Evolutionary conservation across 2,329 filamentous ascomycete genomes (phyloP).

Genomic region (Pseudocercospora vitis): DNA sequence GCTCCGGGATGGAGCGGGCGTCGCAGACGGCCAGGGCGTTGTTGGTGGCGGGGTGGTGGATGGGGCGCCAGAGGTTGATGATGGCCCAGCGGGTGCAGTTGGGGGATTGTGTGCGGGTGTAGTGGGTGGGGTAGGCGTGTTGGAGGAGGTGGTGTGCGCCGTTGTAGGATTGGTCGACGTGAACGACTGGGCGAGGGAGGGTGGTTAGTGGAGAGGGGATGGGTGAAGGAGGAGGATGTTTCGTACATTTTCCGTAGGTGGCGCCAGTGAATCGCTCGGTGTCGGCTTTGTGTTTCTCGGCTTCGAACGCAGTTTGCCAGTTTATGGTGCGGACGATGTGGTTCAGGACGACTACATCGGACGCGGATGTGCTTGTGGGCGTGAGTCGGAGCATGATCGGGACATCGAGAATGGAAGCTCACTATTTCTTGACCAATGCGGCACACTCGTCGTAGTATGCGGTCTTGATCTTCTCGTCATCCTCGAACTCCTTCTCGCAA

Average conservation of each 20-base stretch:
- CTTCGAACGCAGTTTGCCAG: constrained; percentile 1
- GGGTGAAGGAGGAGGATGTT: not conserved
- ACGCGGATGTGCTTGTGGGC: constrained; percentile 21
- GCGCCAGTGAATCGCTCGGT: not conserved
- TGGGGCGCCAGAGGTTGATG: constrained; percentile 49
- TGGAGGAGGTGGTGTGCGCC: constrained; percentile 30
- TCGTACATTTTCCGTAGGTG: not conserved
- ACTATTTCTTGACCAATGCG: constrained; percentile 38
- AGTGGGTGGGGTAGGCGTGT: not conserved
- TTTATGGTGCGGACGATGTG: constrained; percentile 14
- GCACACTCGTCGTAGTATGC: constrained; percentile 40
- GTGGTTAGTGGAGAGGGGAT: not conserved
- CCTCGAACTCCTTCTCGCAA: constrained; percentile 39
- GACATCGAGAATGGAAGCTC: too few relatives aligned
- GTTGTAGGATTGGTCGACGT: constrained; percentile 58
- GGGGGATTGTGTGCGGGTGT: not conserved
- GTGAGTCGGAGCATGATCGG: too few relatives aligned
- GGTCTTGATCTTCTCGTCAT: constrained; percentile 39
- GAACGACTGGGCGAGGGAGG: constrained; percentile 44
- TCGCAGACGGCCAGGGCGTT: constrained; percentile 26
- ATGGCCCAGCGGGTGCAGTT: constrained; percentile 36
- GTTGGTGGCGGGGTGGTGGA: constrained; percentile 32
- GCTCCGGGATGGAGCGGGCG: not conserved
- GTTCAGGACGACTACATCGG: constrained; percentile 15
- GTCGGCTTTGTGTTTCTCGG: constrained; percentile 1